Percentiles rank a stretch among this genome's conserved stretches.
These are phyloP conservation scores for Capsicum chinense DNA, from an alignment of 257 asterid genomes.

Conservation along the genomic window DNA sequence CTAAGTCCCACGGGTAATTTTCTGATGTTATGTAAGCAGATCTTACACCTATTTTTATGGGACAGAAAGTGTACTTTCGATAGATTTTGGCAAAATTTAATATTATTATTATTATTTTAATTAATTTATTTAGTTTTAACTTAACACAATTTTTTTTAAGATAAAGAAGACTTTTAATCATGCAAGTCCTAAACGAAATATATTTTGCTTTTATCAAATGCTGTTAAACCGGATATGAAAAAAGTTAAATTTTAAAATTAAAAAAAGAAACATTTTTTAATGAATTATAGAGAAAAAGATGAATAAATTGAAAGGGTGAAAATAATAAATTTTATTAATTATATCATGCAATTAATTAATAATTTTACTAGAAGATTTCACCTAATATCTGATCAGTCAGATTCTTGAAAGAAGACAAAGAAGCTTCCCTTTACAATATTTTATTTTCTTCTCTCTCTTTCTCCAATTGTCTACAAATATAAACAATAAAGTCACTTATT, in stretches of 20 bases:
- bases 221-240: too few relatives aligned
- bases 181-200: too few relatives aligned
- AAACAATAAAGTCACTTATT: not conserved
- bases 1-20: too few relatives aligned
- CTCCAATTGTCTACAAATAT: conserved; percentile 7
- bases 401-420: conserved; percentile 49
- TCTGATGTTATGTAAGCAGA: too few relatives aligned
- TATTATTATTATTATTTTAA: not conserved
- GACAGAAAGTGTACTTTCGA: not conserved
- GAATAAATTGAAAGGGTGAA: too few relatives aligned
- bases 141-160: not conserved
- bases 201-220: too few relatives aligned
- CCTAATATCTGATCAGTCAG: conserved; percentile 55
- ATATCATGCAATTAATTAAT: conserved; percentile 33
- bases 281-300: too few relatives aligned
- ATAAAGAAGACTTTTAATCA: not conserved
- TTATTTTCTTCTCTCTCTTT: conserved; percentile 30
- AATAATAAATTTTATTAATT: not conserved
- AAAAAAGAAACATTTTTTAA: too few relatives aligned
- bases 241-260: too few relatives aligned
- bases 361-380: conserved; percentile 39
- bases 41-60: not conserved
- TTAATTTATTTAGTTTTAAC: not conserved
- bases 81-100: not conserved
- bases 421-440: conserved; percentile 50